These are phyloP conservation scores for Ustulina deusta DNA, from an alignment of 2,329 filamentous ascomycete species.

Conservation along the genomic window DNA sequence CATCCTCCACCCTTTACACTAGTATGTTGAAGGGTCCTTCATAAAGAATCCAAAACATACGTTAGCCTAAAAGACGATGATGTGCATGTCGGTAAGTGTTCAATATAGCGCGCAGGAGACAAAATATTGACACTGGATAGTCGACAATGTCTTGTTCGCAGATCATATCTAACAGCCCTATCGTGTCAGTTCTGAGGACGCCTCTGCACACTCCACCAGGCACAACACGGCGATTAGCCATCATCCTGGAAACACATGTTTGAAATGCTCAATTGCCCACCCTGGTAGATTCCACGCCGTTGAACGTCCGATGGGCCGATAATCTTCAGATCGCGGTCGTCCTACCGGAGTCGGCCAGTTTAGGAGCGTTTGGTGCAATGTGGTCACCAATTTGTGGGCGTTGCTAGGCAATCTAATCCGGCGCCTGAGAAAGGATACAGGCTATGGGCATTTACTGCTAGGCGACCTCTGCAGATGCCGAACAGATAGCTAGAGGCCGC, in stretches of 20 bases:
- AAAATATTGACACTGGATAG: not conserved
- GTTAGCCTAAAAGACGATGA: slow-evolving; percentile 6
- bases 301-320: not conserved
- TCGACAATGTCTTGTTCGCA: not conserved
- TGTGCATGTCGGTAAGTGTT: not conserved
- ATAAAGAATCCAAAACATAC: no score
- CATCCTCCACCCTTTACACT: not conserved
- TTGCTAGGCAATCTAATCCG: not conserved
- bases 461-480: not conserved
- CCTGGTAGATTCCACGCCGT: no score
- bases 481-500: not conserved
- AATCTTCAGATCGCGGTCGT: not conserved
- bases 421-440: no score
- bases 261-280: not conserved
- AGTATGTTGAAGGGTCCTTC: not conserved
- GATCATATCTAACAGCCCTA: not conserved
- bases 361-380: not conserved
- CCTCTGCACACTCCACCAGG: not conserved
- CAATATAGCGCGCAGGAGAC: not conserved
- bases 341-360: not conserved
- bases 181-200: not conserved
- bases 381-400: not conserved
- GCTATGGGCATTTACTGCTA: no score
- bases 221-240: not conserved
- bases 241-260: not conserved